Base-by-base conservation (phyloP, 345 rosid species). In the Lenwebbia sp. region DNA sequence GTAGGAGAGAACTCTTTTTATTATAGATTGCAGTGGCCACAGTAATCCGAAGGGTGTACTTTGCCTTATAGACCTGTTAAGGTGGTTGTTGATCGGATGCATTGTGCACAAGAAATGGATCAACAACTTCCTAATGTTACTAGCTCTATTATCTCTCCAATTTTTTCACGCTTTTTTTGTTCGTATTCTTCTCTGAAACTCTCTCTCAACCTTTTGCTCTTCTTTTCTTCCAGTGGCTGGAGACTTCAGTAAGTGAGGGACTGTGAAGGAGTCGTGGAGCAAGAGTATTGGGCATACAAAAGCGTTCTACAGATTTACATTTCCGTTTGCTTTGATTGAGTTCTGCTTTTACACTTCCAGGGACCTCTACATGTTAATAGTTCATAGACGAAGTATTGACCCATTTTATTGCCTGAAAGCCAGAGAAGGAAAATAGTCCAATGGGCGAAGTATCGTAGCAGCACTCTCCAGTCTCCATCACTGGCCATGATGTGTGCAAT, bases 211-310 rank as follows among this genome's bases (percentile, higher is more conserved):
- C 25, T 26, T 51, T 85, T 33, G 85, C n/a, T 70, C 54, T 83
- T 30, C 25, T 58, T 74, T 84, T 70, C 40, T 82, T 60, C 44
- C 92, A 93, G 95, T 57, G 87, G 92, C 87, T 9, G 82, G 86
- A 57, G 91, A 88, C 54, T 88, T 90, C 82, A 74, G 88, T 13
- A 90, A 87, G 58, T 88, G 55, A 88, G 87, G 91, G 83, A 58
- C 52, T 10, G 26, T 41, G 54, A 47, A 84, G 86, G 26, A 37
- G 47, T 10, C 81, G 5, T 70, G 81, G 81, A 70, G 81, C 47
- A 37, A 37, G 81, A 37, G 47, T 37, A 5, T 70, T 19, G 26
- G 47, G 81, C 81, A 22, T 70, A 19, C 47, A 37, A 70, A 70
- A 19, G 41, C 47, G 13, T 37, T 70, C 78, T 33, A 70, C 47